A percentile compares a stretch with the other conserved stretches of the same genome.
Evolutionary conservation across 2,329 filamentous ascomycete species (phyloP).

Genomic region (Arthrobotrys sinensis): DNA sequence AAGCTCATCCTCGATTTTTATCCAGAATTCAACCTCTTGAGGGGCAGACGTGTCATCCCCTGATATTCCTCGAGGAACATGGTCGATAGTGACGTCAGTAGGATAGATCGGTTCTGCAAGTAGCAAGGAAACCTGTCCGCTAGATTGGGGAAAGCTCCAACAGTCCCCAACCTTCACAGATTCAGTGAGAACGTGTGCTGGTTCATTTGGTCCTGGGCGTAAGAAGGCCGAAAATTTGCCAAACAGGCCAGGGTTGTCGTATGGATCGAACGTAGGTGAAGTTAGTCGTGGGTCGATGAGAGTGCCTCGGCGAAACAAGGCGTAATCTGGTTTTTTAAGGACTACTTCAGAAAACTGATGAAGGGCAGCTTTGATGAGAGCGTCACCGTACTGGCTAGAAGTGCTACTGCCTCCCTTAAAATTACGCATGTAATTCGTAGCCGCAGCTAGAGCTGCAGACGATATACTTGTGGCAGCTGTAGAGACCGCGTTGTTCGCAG

Average conservation of each 20-base stretch:
- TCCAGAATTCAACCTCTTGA: slow-evolving; percentile 79
- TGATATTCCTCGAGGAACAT: slow-evolving; percentile 76
- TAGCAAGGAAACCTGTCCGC: slow-evolving; percentile 77
- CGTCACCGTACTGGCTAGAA: slow-evolving; percentile 43
- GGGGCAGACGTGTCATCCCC: slow-evolving; percentile 77
- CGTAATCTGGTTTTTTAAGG: slow-evolving; percentile 49
- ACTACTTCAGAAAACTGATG: slow-evolving; percentile 45
- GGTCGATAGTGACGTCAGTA: slow-evolving; percentile 80
- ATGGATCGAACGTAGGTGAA: slow-evolving; percentile 52
- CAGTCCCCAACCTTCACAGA: slow-evolving; percentile 80
- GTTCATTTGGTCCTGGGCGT: slow-evolving; percentile 41
- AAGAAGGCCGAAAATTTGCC: slow-evolving; percentile 39
- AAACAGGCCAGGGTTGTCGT: slow-evolving; percentile 36
- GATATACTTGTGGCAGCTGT: slow-evolving; percentile 58
- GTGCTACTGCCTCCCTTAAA: slow-evolving; percentile 35
- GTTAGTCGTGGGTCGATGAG: slow-evolving; percentile 54
- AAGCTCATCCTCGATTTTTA: slow-evolving; percentile 71
- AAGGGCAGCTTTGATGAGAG: slow-evolving; percentile 53
- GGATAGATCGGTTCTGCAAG: slow-evolving; percentile 75
- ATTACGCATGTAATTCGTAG: slow-evolving; percentile 51
- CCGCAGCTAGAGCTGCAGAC: slow-evolving; percentile 51
- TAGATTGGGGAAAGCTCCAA: slow-evolving; percentile 79
- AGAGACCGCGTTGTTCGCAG: slow-evolving; percentile 31
- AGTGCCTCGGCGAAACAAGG: slow-evolving; percentile 38
- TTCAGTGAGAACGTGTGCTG: slow-evolving; percentile 58